Base-by-base conservation (phyloP, 78 protist species). In the Emiliania huxleyi region DNA sequence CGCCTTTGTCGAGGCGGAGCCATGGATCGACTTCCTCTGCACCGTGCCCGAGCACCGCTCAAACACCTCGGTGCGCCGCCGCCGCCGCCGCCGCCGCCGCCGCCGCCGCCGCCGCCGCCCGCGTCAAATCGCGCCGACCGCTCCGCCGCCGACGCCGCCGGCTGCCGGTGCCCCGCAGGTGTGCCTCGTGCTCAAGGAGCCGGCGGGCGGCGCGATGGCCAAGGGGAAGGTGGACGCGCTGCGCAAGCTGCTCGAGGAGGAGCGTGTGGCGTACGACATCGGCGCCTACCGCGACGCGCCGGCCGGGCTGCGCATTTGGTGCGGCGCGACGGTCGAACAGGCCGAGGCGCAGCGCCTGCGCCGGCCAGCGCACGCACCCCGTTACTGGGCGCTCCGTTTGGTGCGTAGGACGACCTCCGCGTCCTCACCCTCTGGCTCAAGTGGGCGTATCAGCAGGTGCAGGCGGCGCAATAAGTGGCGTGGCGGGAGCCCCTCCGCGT, bases 261-360 rank as follows among this genome's bases (percentile, higher is more conserved):
- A 91, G 85, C 5, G 29, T 42, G 95, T 94, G 25, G 95, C 95
- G 12, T 75, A 49, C 69, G 95, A 94, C 95, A 91, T 94, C 69
- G 93, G 73, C 90, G 40, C 92, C 26, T 91, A 94, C 92, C 95
- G 94, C 49, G 56, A 44, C 75, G 95, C 95, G 26, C 95, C 95
- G 15, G 40, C 95, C 26, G 95, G 95, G 77, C 48, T 94, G 40
- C 93, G 95, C 90, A 94, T 94, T 52, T 94, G 95, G 95, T 90
- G 95, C 84, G 95, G 93, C 43, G 26, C 93, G 37, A 94, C 95
- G 62, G 62, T 52, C 29, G 62, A 52, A n/a, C n/a, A n/a, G n/a
- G n/a, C n/a, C n/a, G n/a, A n/a, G n/a, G n/a, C n/a, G n/a, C n/a
- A n/a, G n/a, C n/a, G n/a, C n/a, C n/a, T n/a, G n/a, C n/a, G n/a